phyloP scores from a whole-genome alignment of 2,329 filamentous ascomycete species.

The Tothia fuscella region DNA sequence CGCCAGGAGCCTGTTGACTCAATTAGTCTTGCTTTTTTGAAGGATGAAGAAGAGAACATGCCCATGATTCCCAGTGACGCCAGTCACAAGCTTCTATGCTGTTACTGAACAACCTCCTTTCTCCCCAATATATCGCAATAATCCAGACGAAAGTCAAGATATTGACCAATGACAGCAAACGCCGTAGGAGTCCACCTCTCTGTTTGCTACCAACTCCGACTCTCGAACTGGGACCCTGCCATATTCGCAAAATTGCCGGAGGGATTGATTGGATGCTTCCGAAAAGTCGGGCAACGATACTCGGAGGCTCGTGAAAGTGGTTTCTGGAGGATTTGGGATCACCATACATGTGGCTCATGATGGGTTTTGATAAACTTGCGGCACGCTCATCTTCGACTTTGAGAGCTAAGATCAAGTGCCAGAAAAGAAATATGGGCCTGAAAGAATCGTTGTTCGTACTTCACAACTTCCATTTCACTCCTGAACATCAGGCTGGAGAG shows the following conservation, averaged over 20 bases:
- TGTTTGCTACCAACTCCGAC: neutral
- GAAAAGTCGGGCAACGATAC: neutral
- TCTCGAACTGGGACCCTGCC: neutral
- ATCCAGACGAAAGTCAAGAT: slow-evolving; percentile 49
- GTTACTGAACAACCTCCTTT: slow-evolving; percentile 63
- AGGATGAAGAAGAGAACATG: slow-evolving; percentile 30
- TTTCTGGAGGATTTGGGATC: slow-evolving; percentile 3
- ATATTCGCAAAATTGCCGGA: neutral
- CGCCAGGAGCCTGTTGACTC: slow-evolving; percentile 52
- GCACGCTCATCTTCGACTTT: neutral
- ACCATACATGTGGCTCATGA: slow-evolving; percentile 7
- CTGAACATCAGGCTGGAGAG: too few relatives aligned
- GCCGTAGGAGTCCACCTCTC: neutral
- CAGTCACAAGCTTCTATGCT: slow-evolving; percentile 65
- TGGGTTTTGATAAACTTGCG: neutral
- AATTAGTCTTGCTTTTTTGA: slow-evolving; percentile 11
- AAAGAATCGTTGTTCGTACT: too few relatives aligned
- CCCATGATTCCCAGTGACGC: slow-evolving; percentile 88
- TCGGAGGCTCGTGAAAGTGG: slow-evolving; percentile 5
- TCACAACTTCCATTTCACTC: too few relatives aligned
- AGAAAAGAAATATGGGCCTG: too few relatives aligned
- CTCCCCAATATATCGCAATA: slow-evolving; percentile 69
- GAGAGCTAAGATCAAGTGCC: too few relatives aligned
- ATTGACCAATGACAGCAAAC: neutral
- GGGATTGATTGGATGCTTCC: too few relatives aligned